Evolutionary conservation across 305 asterid genomes (phyloP), one percentile per base, ranked within the genome.

Genomic region (Rubia tinctorum): DNA sequence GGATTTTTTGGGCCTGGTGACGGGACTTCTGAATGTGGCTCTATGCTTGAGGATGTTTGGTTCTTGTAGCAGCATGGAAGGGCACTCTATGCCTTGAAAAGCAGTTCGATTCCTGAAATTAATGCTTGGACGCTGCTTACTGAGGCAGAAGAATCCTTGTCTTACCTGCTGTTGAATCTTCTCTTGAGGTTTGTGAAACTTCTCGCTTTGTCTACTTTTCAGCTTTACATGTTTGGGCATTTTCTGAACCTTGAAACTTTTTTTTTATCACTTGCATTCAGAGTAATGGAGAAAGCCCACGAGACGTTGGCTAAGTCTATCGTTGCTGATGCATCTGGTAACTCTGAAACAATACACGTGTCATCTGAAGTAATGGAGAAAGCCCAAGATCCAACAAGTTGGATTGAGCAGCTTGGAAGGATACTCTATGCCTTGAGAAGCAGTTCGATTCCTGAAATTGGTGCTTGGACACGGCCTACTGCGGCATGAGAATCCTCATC

Each of bases 41-140:
- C 30, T 2, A 1, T 2, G 1, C 2, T 27, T 2, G 2, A 27
- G 10, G 44, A 73, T 15, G n/a, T n/a, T n/a, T n/a, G n/a, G n/a
- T n/a, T n/a, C n/a, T n/a, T n/a, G n/a, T n/a, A n/a, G n/a, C 96
- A 91, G 87, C 99, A 88, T 80, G 91, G 92, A 72, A 84, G 93
- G 83, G 80, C 91, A 82, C 88, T 95, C n/a, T n/a, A 95, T 84
- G 93, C 98, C 78, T 80, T 95, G 82, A 87, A 97, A 79, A 86
- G 88, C 86, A 88, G 90, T 84, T 85, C 94, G n/a, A 72, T 15
- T 64, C 14, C 25, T 20, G 27, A 9, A 30, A 17, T 69, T 22
- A 95, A 83, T 98, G 93, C 80, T 98, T 89, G 76, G 96, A 95
- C 87, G 90, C 89, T 74, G 77, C 85, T 81, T 95, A 66, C 83